Evolutionary conservation across 164 flowering plant genomes (phyloP), one percentile per base, ranked within the genome.

Genomic region (Warburgia ugandensis): DNA sequence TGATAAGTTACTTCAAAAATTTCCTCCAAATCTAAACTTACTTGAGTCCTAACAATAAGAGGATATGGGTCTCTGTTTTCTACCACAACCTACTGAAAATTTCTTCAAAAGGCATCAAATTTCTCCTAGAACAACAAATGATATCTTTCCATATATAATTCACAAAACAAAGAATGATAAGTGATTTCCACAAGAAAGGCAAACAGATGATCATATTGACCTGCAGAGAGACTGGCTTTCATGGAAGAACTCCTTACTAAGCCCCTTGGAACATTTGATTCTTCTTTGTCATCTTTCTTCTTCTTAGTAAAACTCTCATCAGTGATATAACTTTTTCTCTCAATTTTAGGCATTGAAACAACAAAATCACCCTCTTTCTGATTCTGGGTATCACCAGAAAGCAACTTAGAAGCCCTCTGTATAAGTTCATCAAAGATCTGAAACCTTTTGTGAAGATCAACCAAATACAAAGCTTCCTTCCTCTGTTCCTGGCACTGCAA

Each of bases 401-500:
- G 68, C 62, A 74, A 38, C 41, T 3, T 41, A 26, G 80, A 77
- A 60, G 80, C 81, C 56, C 69, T 76, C 60, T 71, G 86, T 48
- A 80, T 73, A 7, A 83, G 65, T 48, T 61, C 77, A 68, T 77
- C 84, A 54, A 78, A 73, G 42, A 50, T 40, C 37, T 54, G 64
- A 59, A 58, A 69, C 52, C 68, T 29, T 52, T 64, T 63, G 22
- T 78, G 77, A 29, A 57, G 35, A 21, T 80, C 77, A 52, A 78
- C 38, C 50, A 75, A 11, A 27, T 68, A 46, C 23, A 61, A 20
- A 50, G 84, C 86, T 51, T 83, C 86, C 48, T 54, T 66, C 68
- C 57, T 78, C 69, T 77, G 77, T 38, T 83, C 83, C 41, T 66
- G 50, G 56, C 72, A 64, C 56, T 70, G 77, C 33, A 76, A 67